Evolutionary conservation across 2,329 filamentous ascomycete species (phyloP), one percentile per base, ranked within the genome.

Genomic region (Kalaharituber pfeilii): DNA sequence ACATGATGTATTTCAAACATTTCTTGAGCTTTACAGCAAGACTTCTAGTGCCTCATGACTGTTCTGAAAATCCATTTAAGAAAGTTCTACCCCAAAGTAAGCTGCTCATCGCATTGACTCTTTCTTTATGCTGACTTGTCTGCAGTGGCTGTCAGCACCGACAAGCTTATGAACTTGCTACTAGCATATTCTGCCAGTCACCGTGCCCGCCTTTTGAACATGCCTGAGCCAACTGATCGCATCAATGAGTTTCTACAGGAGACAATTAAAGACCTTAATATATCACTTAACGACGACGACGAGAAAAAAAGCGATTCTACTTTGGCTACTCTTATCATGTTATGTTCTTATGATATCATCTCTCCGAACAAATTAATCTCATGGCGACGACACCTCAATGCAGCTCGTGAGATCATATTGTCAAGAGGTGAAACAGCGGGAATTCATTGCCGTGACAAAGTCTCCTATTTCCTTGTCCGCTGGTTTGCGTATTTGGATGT

Each of bases 401-500:
- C 86, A 52, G 85, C 86, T 1, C 78, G 86, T 2, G 77, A 82
- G 62, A 78, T 93, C 61, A 87, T 89, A 62, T 72, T 79, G 13
- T 75, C 79, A 2, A 78, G 83, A 5, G 75, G 75, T 39, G 77
- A 79, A 20, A 73, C 78, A 8, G 73, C 76, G 51, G 68, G 73
- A 26, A 75, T 75, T 60, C 67, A 68, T 62, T 73, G 70, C 61
- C 67, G 72, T 63, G 73, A 80, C 63, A 72, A 77, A 63, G 73
- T 84, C 53, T 75, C 80, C 53, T 81, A 82, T 52, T 91, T 93
- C 64, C 73, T 91, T 8, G 81, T 78, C 60, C 79, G 83, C 56
- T 93, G 86, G 86, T 82, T 91, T 59, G 82, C 82, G 1, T 91
- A 91, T 67, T 74, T 93, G 20, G 85, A 91, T 64, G 79, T 91